Evolutionary conservation across 108 stramenopile species (phyloP).

Genomic region (Nannochloropsis granulata): DNA sequence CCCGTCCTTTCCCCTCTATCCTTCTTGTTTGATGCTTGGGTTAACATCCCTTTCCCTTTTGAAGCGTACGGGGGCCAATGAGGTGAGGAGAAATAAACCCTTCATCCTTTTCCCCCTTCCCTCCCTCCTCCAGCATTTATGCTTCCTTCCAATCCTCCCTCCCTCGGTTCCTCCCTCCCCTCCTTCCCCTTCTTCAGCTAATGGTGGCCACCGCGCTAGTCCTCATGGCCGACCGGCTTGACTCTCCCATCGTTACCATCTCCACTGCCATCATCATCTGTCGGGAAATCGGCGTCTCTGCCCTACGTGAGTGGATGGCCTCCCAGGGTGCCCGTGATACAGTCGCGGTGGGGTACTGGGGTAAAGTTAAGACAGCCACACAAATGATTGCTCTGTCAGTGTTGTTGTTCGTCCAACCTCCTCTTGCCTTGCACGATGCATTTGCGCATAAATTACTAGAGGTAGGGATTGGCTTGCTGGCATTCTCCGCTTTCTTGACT

Average conservation of each 20-base stretch:
- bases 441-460: background rate
- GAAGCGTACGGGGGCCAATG: too few relatives aligned
- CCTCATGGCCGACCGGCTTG: constrained; percentile 52
- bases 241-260: constrained; percentile 50
- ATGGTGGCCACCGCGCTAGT: constrained; percentile 79
- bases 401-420: constrained; percentile 19
- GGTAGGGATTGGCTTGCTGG: constrained; percentile 12
- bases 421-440: background rate
- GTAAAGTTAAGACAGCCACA: constrained; percentile 25
- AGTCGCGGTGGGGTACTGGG: constrained; percentile 58
- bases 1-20: too few relatives aligned
- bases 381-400: constrained; percentile 27
- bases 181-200: constrained; percentile 30
- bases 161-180: too few relatives aligned
- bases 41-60: too few relatives aligned
- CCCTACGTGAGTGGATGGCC: constrained; percentile 89
- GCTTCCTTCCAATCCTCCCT: too few relatives aligned
- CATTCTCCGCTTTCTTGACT: constrained; percentile 12
- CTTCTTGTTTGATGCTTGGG: too few relatives aligned
- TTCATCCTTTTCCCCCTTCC: background rate
- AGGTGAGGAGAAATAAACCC: background rate
- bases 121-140: too few relatives aligned
- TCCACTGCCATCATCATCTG: constrained; percentile 66
- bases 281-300: constrained; percentile 70
- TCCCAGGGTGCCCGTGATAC: constrained; percentile 50